Evolutionary conservation across 129 eudicot species (phyloP).

Genomic region (Pulicaria dysenterica): DNA sequence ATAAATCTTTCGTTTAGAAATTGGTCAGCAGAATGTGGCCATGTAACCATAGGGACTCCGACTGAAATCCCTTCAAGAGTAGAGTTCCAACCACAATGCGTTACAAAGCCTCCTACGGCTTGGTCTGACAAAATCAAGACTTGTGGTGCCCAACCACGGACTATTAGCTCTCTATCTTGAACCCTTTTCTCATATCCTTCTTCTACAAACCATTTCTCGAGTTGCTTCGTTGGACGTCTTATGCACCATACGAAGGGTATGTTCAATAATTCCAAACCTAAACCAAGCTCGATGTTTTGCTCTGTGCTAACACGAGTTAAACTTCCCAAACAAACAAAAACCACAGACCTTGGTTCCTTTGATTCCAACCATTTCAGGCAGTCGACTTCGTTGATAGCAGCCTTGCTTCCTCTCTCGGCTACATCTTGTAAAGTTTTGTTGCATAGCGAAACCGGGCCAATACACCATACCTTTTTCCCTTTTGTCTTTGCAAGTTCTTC

Average conservation of each 20-base stretch:
- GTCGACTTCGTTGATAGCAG: conserved; percentile 23
- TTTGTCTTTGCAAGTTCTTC: conserved; percentile 32
- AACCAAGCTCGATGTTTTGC: conserved; percentile 45
- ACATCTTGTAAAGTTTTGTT: conserved; percentile 39
- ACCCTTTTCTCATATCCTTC: conserved; percentile 41
- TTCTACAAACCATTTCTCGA: conserved; percentile 39
- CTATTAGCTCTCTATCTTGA: conserved; percentile 37
- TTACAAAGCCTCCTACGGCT: conserved; percentile 54
- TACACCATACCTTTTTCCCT: conserved; percentile 49
- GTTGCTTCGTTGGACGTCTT: conserved; percentile 11
- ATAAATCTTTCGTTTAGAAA: conserved; percentile 50
- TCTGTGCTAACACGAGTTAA: conserved; percentile 12
- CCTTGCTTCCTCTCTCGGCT: conserved; percentile 48
- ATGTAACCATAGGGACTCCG: conserved; percentile 56
- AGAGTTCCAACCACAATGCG: conserved; percentile 78
- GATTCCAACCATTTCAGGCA: conserved; percentile 43
- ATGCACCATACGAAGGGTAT: conserved; percentile 44
- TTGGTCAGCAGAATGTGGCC: conserved; percentile 53
- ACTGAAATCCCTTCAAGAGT: conserved; percentile 46
- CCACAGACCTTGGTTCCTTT: conserved; percentile 23
- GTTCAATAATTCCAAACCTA: conserved; percentile 45
- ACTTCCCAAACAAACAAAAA: conserved; percentile 57
- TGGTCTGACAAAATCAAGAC: conserved; percentile 44
- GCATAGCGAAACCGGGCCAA: conserved; percentile 64
- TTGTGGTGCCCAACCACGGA: conserved; percentile 64